phyloP scores from a whole-genome alignment of 2,329 filamentous ascomycete species.

The Onygena corvina region DNA sequence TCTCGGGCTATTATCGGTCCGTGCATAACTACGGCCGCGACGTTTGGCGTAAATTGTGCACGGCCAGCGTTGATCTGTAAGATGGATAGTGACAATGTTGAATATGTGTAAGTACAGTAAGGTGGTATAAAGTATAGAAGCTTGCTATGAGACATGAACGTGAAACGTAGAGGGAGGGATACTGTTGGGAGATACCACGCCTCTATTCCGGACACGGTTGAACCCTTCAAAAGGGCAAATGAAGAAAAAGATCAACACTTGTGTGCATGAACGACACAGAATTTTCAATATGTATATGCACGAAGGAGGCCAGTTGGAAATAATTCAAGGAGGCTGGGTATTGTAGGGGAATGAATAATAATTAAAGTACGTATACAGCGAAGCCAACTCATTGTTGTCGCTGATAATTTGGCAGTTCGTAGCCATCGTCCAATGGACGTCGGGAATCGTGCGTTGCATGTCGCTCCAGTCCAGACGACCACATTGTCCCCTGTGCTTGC shows the following conservation, averaged over 20 bases:
- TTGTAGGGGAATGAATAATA: not conserved
- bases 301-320: not conserved
- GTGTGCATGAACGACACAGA: not conserved
- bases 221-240: too few relatives aligned
- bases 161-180: too few relatives aligned
- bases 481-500: not conserved
- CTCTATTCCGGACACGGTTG: too few relatives aligned
- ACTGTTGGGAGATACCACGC: too few relatives aligned
- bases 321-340: too few relatives aligned
- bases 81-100: too few relatives aligned
- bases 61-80: too few relatives aligned
- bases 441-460: not conserved
- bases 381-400: not conserved
- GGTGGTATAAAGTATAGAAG: too few relatives aligned
- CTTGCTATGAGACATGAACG: too few relatives aligned
- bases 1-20: not conserved
- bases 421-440: not conserved
- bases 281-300: not conserved
- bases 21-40: too few relatives aligned
- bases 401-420: slow-evolving; percentile 4
- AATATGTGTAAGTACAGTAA: too few relatives aligned
- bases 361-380: not conserved
- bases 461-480: not conserved
- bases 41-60: too few relatives aligned
- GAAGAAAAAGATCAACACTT: not conserved